Base-by-base conservation (phyloP, 2,329 filamentous ascomycete species). In the Hypoxylon sp. region DNA sequence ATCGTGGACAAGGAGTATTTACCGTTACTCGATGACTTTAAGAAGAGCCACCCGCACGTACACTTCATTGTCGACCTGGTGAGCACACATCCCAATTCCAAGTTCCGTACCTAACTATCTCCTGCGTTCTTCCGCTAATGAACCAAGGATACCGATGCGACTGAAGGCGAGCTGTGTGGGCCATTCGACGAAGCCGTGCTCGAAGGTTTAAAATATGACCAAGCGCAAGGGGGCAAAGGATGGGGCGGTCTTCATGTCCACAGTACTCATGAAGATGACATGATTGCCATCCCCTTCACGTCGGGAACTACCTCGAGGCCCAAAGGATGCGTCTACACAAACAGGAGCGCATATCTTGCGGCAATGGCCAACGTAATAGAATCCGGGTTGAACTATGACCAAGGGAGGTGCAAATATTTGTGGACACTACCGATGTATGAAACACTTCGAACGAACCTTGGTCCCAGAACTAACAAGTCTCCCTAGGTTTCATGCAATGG, bases 301-400 rank as follows among this genome's bases (percentile, higher is more conserved):
- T 96, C 91, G 27, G 95, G 95, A 3, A 98, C 96, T 0, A 98
- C 96, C 0, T 94, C 94, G 0, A 85, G 87, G 29, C 96, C 96
- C 1, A 98, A 99, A 78, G 96, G 96, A 4, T 95, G 97, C 2
- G 89, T 97, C 59, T 97, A 91, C 75, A 97, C 93, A 1, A 93
- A 98, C 78, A 87, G 96, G 48, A 92, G 94, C 3, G 89, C 88
- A 6, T 99, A 98, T 75, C 84, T 99, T 11, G 95, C 93, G 0
- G 85, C 93, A 0, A 75, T 97, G 70, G 94, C 84, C 9, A 98
- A 98, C 77, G 83, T 98, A 0, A 88, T 98, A 62, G 96, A 99
- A 77, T 93, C 92, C 0, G 92, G 92, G 0, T 83, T 99, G 45
- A 97, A 96, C 74, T 86, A 84, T 59, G 82, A 88, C 54, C 81